These are phyloP conservation scores for Microstegium vimineum DNA, from an alignment of 176 grass and related monocot genomes.

Conservation along the genomic window DNA sequence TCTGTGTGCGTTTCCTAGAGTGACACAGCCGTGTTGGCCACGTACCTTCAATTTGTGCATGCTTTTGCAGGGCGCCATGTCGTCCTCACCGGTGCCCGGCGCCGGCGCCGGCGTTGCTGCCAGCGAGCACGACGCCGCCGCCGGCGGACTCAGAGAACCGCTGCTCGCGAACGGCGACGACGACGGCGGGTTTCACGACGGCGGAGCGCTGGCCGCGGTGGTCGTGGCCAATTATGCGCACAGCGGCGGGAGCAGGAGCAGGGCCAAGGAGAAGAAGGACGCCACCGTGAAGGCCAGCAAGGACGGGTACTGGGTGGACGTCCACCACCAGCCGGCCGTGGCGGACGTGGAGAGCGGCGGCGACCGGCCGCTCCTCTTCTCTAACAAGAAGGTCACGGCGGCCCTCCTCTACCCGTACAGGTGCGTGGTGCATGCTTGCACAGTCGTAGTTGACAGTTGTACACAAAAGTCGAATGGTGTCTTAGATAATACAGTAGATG, in stretches of 20 bases:
- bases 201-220: background rate
- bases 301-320: slow-evolving; percentile 25
- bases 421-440: background rate
- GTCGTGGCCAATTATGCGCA: background rate
- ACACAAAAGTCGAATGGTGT: background rate
- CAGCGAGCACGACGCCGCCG: background rate
- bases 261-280: background rate
- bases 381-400: slow-evolving; percentile 13
- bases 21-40: background rate
- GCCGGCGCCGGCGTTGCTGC: too few relatives aligned
- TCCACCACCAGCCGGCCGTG: background rate
- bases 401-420: slow-evolving; percentile 16
- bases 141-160: background rate
- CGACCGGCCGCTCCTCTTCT: slow-evolving; percentile 13
- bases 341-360: slow-evolving; percentile 15
- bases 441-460: too few relatives aligned
- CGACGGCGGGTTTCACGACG: background rate
- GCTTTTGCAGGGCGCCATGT: slow-evolving; percentile 12
- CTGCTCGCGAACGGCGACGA: background rate
- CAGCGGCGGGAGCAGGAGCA: background rate
- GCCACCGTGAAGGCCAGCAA: background rate
- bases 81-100: background rate
- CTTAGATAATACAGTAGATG: too few relatives aligned
- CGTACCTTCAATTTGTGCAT: background rate
- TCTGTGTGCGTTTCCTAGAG: too few relatives aligned